Conservation (phyloP, 202 grass and related monocot genomes). For the Sporobolus alterniflorus region DNA sequence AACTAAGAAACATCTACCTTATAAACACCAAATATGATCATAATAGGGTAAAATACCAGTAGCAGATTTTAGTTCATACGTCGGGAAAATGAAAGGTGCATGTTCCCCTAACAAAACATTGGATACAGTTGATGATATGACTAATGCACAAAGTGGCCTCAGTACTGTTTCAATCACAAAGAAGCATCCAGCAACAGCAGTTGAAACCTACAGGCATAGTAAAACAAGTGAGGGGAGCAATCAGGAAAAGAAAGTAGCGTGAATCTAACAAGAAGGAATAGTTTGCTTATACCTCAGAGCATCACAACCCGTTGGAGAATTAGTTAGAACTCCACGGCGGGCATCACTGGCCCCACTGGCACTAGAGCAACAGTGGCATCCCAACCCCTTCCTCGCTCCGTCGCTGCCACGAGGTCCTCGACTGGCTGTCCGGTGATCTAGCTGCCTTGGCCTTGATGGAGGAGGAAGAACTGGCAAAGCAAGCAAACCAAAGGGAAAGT, state of each 20-base stretch:
- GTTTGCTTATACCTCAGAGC: too few species aligned
- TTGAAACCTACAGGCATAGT: conserved; percentile 83
- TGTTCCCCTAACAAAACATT: conserved; percentile 95
- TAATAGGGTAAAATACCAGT: conserved; percentile 96
- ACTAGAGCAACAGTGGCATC: too few species aligned
- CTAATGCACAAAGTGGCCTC: conserved; percentile 94
- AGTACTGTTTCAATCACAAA: conserved; percentile 99
- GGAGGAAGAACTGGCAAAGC: too few species aligned
- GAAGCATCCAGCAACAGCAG: conserved; percentile 97
- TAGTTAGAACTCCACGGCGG: too few species aligned
- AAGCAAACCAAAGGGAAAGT: too few species aligned
- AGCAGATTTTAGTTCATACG: conserved; percentile 99
- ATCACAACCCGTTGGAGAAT: too few species aligned
- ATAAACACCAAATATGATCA: conserved; percentile 63
- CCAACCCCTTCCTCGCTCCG: too few species aligned
- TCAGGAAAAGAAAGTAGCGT: conserved; percentile 13
- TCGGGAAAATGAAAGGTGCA: conserved; percentile 91
- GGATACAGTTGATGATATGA: conserved; percentile 99
- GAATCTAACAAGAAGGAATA: background rate
- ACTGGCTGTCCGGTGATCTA: too few species aligned
- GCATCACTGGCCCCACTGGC: too few species aligned
- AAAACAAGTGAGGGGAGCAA: conserved; percentile 16
- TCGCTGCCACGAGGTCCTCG: too few species aligned
- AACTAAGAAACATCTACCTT: conserved; percentile 50
- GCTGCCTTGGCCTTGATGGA: too few species aligned